These are phyloP conservation scores for Suillus americanus DNA, from an alignment of 768 basidiomycete species.

Conservation along the genomic window DNA sequence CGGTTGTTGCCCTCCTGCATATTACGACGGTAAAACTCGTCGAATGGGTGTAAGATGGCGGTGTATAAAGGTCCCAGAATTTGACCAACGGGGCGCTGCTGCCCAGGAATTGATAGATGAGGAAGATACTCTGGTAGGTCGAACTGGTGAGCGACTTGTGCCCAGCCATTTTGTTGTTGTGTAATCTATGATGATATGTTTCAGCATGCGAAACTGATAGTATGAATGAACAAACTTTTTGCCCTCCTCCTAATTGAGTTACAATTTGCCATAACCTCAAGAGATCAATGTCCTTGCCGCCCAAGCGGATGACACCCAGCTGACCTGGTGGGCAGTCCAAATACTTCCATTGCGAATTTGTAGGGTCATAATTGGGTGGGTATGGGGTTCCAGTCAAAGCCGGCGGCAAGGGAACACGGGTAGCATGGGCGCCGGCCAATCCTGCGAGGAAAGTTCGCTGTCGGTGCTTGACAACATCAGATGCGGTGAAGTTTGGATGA, in stretches of 20 bases:
- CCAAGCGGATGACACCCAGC: slow-evolving; percentile 63
- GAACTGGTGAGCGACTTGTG: slow-evolving; percentile 50
- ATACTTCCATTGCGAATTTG: slow-evolving; percentile 60
- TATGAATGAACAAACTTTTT: slow-evolving; percentile 47
- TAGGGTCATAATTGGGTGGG: slow-evolving; percentile 60
- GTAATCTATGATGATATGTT: slow-evolving; percentile 38
- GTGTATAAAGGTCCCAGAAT: slow-evolving; percentile 61
- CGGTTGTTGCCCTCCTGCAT: slow-evolving; percentile 60
- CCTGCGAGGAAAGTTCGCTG: slow-evolving; percentile 59
- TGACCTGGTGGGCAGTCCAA: slow-evolving; percentile 61
- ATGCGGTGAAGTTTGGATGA: slow-evolving; percentile 28
- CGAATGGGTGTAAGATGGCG: slow-evolving; percentile 66
- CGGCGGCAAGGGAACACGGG: slow-evolving; percentile 72
- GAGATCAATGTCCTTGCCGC: slow-evolving; percentile 75
- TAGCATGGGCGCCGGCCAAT: slow-evolving; percentile 59
- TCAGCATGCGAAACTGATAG: slow-evolving; percentile 16
- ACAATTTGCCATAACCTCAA: slow-evolving; percentile 71
- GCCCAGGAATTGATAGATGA: slow-evolving; percentile 40
- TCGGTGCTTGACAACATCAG: slow-evolving; percentile 48
- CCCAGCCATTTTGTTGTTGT: slow-evolving; percentile 54
- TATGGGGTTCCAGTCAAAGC: slow-evolving; percentile 61
- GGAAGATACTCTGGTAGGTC: slow-evolving; percentile 61
- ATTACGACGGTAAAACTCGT: slow-evolving; percentile 66
- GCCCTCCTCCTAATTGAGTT: slow-evolving; percentile 56
- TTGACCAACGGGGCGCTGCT: slow-evolving; percentile 47